Evolutionary conservation across 805 yeast genomes (phyloP), one percentile per base, ranked within the genome.

Genomic region (Hanseniaspora taiwanica): DNA sequence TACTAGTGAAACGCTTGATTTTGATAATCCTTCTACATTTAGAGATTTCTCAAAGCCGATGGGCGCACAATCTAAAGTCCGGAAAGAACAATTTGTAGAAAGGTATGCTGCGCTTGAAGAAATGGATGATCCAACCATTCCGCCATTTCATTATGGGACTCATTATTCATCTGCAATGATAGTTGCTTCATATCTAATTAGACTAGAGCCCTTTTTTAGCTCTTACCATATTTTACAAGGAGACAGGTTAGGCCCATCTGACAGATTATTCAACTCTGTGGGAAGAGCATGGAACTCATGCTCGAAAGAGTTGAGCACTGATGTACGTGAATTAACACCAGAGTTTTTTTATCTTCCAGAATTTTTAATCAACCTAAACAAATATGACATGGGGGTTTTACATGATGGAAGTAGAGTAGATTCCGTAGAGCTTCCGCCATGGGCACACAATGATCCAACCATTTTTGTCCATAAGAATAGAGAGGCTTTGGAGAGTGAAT

Each of bases 161-260:
- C 96, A 85, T 56, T 85, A 85, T 54, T 84, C 94, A 0, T 82
- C 94, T 0, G 93, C 95, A 0, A 86, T 85, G 96, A 84, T 85
- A 52, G 94, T 84, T 2, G 71, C 93, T 0, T 80, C 91, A 0
- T 85, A 72, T 49, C 56, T 85, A 46, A 82, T 85, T 29, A 65
- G 96, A 37, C 49, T 85, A 20, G 72, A 78, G 46, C 96, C 96
- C 0, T 82, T 76, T 58, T 89, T 81, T 2, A 82, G 81, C 40
- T 78, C 93, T 0, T 84, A 81, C 51, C 58, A 83, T 33, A 53
- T 82, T 16, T 60, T 86, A 6, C 96, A 85, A 63, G 95, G 91
- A 10, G 94, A 94, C 0, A 78, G 73, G 42, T 83, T 85, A 62
- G 95, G 85, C 46, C 94, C 80, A 50, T 89, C 94, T 0, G 95